Evolutionary conservation across 129 eudicot genomes (phyloP), one percentile per base, ranked within the genome.

Genomic region (Scalesia atractyloides): DNA sequence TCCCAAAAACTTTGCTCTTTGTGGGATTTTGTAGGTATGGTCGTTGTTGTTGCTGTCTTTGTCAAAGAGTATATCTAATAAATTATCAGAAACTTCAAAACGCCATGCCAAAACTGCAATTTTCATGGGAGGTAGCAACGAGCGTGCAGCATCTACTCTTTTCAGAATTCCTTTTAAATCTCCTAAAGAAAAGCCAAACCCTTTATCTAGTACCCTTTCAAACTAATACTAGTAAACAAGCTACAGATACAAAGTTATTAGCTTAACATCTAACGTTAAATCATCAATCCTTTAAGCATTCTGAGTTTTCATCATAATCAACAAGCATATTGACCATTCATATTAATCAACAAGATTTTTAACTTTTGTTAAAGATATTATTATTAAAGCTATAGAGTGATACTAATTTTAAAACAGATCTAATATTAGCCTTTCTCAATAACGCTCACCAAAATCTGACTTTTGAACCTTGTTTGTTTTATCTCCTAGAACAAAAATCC

Each of bases 391-490:
- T 30, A 61, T 10, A 24, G 12, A 7, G 6, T 33, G 50, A 62
- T 49, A 26, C 22, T 26, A n/a, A 2, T 19, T 66, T 17, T 44
- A 18, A 68, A 59, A 75, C 30, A 30, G 61, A 76, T 67, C 68
- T 30, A 57, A 66, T 6, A 76, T 30, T 43, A 41, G 47, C 68
- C 36, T 44, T 75, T 3, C 20, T 33, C 17, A 34, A 70, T 47
- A 52, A 74, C 34, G 5, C 53, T 50, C 43, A 8, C 60, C 22
- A 66, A 69, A 5, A 33, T 59, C 76, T 34, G 9, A 62, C 41
- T 37, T 60, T 30, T 30, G 20, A 64, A 54, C 30, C 13, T 47
- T 24, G 52, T 48, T n/a, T n/a, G n/a, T n/a, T n/a, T n/a, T n/a
- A n/a, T n/a, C n/a, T n/a, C n/a, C n/a, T n/a, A n/a, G n/a, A n/a